A percentile compares a stretch with the other conserved stretches of the same genome.
Evolutionary conservation across 345 rosid species (phyloP).

Genomic region (Capsella bursapastoris): DNA sequence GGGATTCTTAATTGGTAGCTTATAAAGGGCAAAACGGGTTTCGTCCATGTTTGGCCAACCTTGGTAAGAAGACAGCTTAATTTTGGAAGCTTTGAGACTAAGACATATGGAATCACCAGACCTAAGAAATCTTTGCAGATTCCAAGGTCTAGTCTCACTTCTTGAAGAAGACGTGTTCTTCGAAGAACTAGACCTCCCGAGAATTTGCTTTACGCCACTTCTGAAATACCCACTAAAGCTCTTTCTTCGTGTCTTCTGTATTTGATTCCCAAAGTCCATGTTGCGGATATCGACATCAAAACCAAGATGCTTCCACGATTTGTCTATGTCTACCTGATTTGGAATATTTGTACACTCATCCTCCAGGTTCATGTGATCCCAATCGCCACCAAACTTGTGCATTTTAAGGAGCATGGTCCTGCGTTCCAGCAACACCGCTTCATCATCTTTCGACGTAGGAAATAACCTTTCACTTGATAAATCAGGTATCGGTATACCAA

Average conservation of each 20-base stretch:
- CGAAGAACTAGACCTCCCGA: constrained; percentile 60
- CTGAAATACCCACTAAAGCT: constrained; percentile 56
- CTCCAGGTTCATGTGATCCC: constrained; percentile 41
- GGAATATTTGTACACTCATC: constrained; percentile 54
- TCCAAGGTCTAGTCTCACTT: constrained; percentile 58
- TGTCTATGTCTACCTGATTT: constrained; percentile 51
- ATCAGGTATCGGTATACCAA: constrained; percentile 55
- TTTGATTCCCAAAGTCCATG: constrained; percentile 48
- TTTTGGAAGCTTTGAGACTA: constrained; percentile 54
- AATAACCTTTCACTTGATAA: constrained; percentile 53
- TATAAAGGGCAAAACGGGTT: constrained; percentile 74
- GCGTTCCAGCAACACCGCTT: constrained; percentile 53
- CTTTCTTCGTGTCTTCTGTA: constrained; percentile 48
- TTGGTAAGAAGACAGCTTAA: constrained; percentile 68
- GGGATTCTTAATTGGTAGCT: constrained; percentile 61
- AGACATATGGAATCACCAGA: constrained; percentile 70
- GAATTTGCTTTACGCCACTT: constrained; percentile 59
- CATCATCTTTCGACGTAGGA: constrained; percentile 60
- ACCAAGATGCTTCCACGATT: constrained; percentile 53
- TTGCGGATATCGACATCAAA: constrained; percentile 32
- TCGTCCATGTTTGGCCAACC: constrained; percentile 93
- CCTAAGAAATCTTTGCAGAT: constrained; percentile 62
- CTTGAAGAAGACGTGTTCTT: constrained; percentile 63
- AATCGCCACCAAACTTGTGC: constrained; percentile 50
- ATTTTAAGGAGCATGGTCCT: constrained; percentile 63